Percentiles rank a stretch among this genome's conserved stretches.
These are phyloP conservation scores for Ceratobasidium papillatum DNA, from an alignment of 1,284 basidiomycete species.

Conservation along the genomic window DNA sequence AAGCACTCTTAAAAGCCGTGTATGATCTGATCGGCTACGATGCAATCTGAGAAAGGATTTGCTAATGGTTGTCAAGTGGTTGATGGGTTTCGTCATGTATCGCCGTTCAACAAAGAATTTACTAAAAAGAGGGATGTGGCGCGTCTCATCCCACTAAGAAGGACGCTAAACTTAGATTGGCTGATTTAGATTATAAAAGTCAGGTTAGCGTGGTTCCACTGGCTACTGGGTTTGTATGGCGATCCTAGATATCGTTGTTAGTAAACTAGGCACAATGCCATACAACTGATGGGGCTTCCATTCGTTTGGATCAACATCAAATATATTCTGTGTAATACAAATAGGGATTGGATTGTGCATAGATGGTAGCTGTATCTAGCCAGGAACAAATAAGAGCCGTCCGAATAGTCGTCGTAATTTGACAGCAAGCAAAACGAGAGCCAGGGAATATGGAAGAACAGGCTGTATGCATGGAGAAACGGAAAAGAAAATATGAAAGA, in stretches of 20 bases:
- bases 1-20: neutral
- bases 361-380: neutral
- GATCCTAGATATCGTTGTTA: no score
- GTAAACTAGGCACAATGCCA: no score
- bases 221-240: no score
- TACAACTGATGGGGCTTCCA: no score
- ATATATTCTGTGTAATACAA: neutral
- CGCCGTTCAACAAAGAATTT: neutral
- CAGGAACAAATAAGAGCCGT: neutral
- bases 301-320: neutral
- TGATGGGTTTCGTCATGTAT: neutral
- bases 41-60: neutral
- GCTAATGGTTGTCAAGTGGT: neutral
- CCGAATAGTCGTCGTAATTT: constrained; percentile 3
- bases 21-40: neutral
- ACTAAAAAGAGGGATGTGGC: neutral
- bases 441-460: neutral
- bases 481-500: neutral
- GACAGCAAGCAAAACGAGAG: neutral
- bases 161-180: neutral
- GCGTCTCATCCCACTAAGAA: neutral
- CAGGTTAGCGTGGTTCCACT: no score
- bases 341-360: neutral
- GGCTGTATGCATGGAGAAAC: constrained; percentile 8
- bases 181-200: neutral